phyloP scores from a whole-genome alignment of 106 monocot species.

The Triglochin maritima region DNA sequence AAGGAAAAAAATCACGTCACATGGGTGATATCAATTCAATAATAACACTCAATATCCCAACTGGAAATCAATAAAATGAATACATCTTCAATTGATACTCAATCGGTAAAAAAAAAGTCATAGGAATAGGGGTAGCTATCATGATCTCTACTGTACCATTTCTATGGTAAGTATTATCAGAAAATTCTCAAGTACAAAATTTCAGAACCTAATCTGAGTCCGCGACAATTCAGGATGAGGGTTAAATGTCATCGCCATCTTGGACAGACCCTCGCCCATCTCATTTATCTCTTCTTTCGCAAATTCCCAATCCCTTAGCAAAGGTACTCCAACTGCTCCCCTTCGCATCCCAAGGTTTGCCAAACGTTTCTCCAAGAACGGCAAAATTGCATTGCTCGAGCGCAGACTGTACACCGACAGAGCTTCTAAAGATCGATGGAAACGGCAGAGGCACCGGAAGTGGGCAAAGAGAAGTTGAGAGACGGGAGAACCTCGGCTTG shows the following conservation, averaged over 20 bases:
- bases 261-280: constrained; percentile 54
- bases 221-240: constrained; percentile 21
- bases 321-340: constrained; percentile 40
- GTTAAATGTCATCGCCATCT: constrained; percentile 33
- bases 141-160: too few relatives aligned
- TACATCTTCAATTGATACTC: too few relatives aligned
- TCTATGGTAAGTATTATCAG: too few relatives aligned
- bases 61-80: too few relatives aligned
- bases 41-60: too few relatives aligned
- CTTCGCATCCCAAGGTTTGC: constrained; percentile 39
- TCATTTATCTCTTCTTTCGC: constrained; percentile 69
- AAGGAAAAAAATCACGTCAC: too few relatives aligned
- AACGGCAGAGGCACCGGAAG: constrained; percentile 86
- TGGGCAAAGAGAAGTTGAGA: constrained; percentile 52
- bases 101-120: too few relatives aligned
- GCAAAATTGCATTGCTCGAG: constrained; percentile 64
- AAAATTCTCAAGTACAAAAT: not conserved
- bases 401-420: constrained; percentile 50
- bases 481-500: constrained; percentile 39
- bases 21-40: too few relatives aligned
- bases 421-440: constrained; percentile 59
- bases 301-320: constrained; percentile 71
- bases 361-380: constrained; percentile 50
- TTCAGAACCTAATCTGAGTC: constrained; percentile 45
- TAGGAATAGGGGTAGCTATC: too few relatives aligned